Percentiles rank a stretch among this genome's conserved stretches.
These are phyloP conservation scores for Wilhelminamyces savonicus DNA, from an alignment of 805 yeast genomes.

Conservation along the genomic window DNA sequence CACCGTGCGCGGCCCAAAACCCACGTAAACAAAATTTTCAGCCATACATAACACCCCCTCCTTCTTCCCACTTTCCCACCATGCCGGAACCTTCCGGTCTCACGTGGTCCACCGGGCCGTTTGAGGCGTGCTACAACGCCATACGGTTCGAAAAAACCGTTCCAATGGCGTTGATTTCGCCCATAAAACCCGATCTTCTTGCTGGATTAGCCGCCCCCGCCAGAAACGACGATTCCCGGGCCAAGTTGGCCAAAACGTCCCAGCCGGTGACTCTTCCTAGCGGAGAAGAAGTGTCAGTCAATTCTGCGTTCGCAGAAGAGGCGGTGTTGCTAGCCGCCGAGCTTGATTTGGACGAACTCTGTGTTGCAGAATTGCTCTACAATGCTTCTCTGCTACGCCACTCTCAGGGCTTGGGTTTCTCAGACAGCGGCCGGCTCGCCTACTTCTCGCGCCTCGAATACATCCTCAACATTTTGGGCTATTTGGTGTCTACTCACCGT, in stretches of 20 bases:
- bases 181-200: constrained; percentile 23
- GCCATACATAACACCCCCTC: too few species aligned
- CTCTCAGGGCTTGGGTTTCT: constrained; percentile 41
- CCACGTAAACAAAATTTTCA: too few species aligned
- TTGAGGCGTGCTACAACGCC: constrained; percentile 9
- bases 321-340: constrained; percentile 53
- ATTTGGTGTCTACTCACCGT: constrained; percentile 15
- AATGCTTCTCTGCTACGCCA: constrained; percentile 33
- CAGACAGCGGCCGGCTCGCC: constrained; percentile 61
- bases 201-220: constrained; percentile 26
- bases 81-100: too few species aligned
- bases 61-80: too few species aligned
- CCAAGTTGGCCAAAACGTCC: constrained; percentile 6
- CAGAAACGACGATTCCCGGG: constrained; percentile 19
- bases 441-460: constrained; percentile 67
- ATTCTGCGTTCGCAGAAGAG: constrained; percentile 56
- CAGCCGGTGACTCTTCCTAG: constrained; percentile 40
- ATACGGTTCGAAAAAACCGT: constrained; percentile 4
- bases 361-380: constrained; percentile 63
- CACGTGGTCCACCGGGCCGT: constrained; percentile 9
- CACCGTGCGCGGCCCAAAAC: too few species aligned
- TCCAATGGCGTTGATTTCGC: constrained; percentile 2
- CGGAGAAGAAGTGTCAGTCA: constrained; percentile 56
- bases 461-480: constrained; percentile 58
- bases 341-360: constrained; percentile 59